Percentiles rank a stretch among this genome's conserved stretches.
These are phyloP conservation scores for Ogataea siamensis DNA, from an alignment of 805 yeast genomes.

Conservation along the genomic window DNA sequence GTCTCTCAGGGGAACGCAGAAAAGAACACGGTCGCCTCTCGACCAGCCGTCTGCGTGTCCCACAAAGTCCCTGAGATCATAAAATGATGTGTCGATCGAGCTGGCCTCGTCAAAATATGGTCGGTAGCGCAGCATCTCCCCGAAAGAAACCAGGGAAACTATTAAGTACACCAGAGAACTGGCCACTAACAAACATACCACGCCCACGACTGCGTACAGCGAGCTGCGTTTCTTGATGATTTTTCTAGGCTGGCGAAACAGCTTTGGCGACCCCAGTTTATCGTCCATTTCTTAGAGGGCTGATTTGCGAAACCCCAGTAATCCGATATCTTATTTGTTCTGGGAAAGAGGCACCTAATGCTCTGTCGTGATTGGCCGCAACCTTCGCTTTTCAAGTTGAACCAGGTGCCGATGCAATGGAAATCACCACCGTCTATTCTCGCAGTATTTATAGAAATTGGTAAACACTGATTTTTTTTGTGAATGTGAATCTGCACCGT, in stretches of 20 bases:
- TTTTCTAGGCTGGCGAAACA: conserved; percentile 6
- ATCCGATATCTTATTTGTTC: too few species aligned
- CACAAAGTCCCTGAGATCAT: conserved; percentile 42
- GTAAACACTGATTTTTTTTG: conserved; percentile 8
- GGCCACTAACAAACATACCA: conserved; percentile 2
- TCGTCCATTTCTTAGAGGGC: conserved; percentile 3
- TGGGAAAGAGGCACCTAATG: too few species aligned
- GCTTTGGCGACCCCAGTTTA: conserved; percentile 18
- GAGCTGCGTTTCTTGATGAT: neutral
- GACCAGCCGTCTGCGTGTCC: conserved; percentile 55
- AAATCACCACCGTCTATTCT: conserved; percentile 1
- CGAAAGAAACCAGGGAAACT: conserved; percentile 1
- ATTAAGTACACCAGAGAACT: conserved; percentile 1
- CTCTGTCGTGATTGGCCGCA: conserved; percentile 1
- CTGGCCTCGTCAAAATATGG: conserved; percentile 18
- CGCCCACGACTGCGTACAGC: neutral
- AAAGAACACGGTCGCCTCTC: conserved; percentile 48
- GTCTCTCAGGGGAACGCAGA: conserved; percentile 59
- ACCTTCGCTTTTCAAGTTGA: neutral
- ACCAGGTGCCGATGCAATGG: neutral
- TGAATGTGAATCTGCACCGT: too few species aligned
- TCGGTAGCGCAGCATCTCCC: conserved; percentile 12
- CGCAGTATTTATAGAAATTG: conserved; percentile 10
- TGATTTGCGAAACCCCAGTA: neutral
- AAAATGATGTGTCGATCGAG: conserved; percentile 24